phyloP scores from a whole-genome alignment of 495 filamentous ascomycete species.

The Pseudotulostoma volvatum region DNA sequence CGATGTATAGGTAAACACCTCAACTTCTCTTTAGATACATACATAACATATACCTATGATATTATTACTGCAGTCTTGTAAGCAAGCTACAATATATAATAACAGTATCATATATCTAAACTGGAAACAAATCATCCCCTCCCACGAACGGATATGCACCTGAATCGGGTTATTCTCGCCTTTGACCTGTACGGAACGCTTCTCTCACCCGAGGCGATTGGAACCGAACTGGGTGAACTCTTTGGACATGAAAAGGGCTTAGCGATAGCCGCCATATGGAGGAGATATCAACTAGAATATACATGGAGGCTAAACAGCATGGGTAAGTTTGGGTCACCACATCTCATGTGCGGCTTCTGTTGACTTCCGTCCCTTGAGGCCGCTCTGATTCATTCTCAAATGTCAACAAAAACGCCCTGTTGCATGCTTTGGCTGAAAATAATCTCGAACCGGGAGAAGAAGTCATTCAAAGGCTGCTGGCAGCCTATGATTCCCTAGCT shows the following conservation, averaged over 20 bases:
- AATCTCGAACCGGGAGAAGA: conserved; percentile 23
- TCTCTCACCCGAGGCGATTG: conserved; percentile 52
- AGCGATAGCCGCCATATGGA: conserved; percentile 39
- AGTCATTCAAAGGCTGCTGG: conserved; percentile 35
- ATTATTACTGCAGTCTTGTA: neutral
- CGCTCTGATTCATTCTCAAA: conserved; percentile 45
- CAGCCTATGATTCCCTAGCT: conserved; percentile 49
- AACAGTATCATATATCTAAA: too few relatives aligned
- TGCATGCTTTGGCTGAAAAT: conserved; percentile 45
- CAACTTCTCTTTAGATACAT: too few relatives aligned
- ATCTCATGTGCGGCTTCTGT: conserved; percentile 3
- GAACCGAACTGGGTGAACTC: conserved; percentile 30
- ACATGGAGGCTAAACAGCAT: conserved; percentile 73
- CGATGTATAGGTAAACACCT: too few relatives aligned
- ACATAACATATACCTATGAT: too few relatives aligned
- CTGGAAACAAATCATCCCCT: neutral
- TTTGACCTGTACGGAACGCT: conserved; percentile 68
- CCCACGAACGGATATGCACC: neutral
- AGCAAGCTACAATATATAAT: neutral
- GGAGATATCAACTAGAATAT: conserved; percentile 59
- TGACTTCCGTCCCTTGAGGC: conserved; percentile 22
- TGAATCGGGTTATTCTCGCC: conserved; percentile 43
- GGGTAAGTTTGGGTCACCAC: conserved; percentile 28
- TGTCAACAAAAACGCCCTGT: conserved; percentile 47
- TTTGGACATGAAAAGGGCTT: conserved; percentile 38